These are phyloP conservation scores for Coemansia sp. DNA, from an alignment of 192 early-diverging fungal species.

Conservation along the genomic window DNA sequence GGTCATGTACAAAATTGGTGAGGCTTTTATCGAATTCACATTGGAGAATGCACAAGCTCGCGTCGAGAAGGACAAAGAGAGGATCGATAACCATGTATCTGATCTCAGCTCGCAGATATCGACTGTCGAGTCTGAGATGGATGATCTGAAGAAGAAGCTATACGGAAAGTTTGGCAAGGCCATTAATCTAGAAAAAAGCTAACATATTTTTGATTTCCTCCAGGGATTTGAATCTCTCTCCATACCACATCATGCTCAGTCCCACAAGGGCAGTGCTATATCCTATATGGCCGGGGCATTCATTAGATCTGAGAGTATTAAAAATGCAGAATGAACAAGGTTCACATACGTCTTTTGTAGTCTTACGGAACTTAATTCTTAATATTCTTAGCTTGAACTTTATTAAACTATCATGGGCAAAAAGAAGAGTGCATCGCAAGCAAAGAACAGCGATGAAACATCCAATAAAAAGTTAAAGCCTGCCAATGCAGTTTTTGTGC, in stretches of 20 bases:
- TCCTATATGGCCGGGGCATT: too few species aligned
- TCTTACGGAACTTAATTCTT: neutral
- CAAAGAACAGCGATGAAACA: constrained; percentile 11
- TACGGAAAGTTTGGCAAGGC: constrained; percentile 93
- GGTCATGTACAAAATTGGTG: constrained; percentile 82
- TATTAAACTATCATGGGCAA: constrained; percentile 18
- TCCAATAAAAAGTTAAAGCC: constrained; percentile 61
- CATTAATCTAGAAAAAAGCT: constrained; percentile 93
- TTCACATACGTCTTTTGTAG: neutral
- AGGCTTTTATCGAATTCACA: constrained; percentile 77
- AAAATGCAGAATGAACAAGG: too few species aligned
- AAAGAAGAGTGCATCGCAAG: constrained; percentile 11
- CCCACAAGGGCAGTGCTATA: neutral
- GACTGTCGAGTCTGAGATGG: constrained; percentile 70
- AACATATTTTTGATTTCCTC: neutral
- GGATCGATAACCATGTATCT: constrained; percentile 62
- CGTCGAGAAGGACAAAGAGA: constrained; percentile 63
- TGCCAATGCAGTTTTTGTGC: constrained; percentile 63
- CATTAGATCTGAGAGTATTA: too few species aligned
- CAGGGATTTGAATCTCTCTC: neutral
- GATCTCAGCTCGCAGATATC: constrained; percentile 65
- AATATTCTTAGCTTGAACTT: neutral
- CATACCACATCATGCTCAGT: too few species aligned
- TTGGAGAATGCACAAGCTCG: constrained; percentile 73
- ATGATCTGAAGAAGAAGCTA: constrained; percentile 77